Base-by-base conservation (phyloP, 805 yeast species). In the Grigorovia yakushimaensis region DNA sequence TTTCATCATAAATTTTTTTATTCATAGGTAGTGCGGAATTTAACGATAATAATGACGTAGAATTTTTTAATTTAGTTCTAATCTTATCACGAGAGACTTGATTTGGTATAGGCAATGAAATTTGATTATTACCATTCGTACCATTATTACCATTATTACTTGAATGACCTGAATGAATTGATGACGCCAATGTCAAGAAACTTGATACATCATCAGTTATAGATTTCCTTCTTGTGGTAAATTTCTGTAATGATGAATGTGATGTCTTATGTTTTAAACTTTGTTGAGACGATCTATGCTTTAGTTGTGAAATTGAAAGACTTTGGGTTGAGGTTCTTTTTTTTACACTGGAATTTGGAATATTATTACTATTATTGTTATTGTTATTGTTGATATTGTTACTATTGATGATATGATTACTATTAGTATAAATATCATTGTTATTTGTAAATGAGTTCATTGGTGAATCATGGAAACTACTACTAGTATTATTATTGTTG, bases 101-200 rank as follows among this genome's bases (percentile, higher is more conserved):
- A 48, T 74, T 77, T 6, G 82, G 80, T 4, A 74, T 69, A 1
- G 86, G 87, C 47, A 77, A 61, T 4, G 85, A 79, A 15, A 81
- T 80, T 64, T 59, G 57, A 3, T 54, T 52, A 23, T 47, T 50
- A 22, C 51, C 53, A 10, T 49, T 48, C 2, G 47, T 44, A 33
- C 41, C 46, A 17, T 21, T 27, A 27, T 27, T 44, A 33, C 41
- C 46, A 17, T 21, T 27, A 27, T 27, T 27, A 7, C n/a, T 20
- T 18, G 36, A 46, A 45, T 44, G 45, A 19, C 37, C 41, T 8
- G 48, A 44, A 15, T 38, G 35, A 3, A 43, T 33, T 5, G 48
- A 43, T 3, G 54, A 47, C n/a, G 41, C 30, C 5, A 21, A 41
- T 2, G 47, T 41, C 20, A 41, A 39, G 23, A 45, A 44, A 47